Conservation (phyloP, 345 rosid genomes). For the Brassica nigra region DNA sequence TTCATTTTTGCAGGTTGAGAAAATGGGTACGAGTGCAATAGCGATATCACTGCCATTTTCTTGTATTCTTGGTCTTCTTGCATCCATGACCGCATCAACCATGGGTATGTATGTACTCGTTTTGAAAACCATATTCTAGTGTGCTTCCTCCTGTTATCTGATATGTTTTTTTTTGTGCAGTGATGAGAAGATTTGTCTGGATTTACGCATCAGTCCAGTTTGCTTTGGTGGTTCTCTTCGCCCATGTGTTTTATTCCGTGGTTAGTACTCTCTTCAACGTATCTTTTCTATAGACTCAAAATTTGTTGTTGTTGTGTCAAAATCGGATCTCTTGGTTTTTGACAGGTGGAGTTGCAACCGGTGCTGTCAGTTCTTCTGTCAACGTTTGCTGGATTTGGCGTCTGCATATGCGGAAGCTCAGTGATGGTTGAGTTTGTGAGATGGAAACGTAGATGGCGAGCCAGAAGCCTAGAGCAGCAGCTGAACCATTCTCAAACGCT, state of each 20-base stretch:
- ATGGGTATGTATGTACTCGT: conserved; percentile 63
- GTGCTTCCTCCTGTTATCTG: conserved; percentile 19
- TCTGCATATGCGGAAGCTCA: conserved; percentile 81
- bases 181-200: conserved; percentile 84
- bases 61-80: conserved; percentile 78
- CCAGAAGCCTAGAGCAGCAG: conserved; percentile 34
- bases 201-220: conserved; percentile 80
- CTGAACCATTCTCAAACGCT: conserved; percentile 21
- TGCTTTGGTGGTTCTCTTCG: conserved; percentile 79
- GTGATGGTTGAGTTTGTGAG: conserved; percentile 72
- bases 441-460: conserved; percentile 65
- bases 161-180: conserved; percentile 44
- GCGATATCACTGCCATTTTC: conserved; percentile 92
- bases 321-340: neutral
- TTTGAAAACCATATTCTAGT: neutral
- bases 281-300: conserved; percentile 13
- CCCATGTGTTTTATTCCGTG: conserved; percentile 78
- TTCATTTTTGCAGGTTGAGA: conserved; percentile 57
- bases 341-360: conserved; percentile 66
- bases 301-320: neutral
- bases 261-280: conserved; percentile 48
- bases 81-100: conserved; percentile 85
- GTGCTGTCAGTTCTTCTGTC: conserved; percentile 77
- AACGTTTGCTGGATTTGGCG: conserved; percentile 83
- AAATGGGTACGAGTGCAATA: conserved; percentile 80